Evolutionary conservation across 805 yeast genomes (phyloP), one percentile per base, ranked within the genome.

Genomic region (Ogataea sp.): DNA sequence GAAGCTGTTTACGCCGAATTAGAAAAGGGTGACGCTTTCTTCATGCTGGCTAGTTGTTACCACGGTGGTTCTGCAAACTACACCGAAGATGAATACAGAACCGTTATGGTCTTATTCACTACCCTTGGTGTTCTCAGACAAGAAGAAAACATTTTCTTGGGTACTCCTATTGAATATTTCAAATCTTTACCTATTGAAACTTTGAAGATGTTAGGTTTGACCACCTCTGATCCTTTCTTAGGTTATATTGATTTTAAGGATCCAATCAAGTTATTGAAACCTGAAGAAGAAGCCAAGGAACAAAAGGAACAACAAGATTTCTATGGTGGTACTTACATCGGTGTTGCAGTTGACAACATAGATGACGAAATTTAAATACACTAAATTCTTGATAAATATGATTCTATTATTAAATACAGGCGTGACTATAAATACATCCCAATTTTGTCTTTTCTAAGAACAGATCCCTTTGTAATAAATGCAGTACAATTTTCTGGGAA

Each of bases 61-160:
- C 64, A 60, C 45, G 62, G 55, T 17, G 64, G 56, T 8, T 46
- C 57, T 32, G 53, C 58, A 2, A 60, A 60, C 32, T 23, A 25
- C n/a, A 56, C 62, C 14, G 34, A 28, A 13, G 48, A 50, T 42
- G 50, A 54, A 40, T 46, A 44, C 29, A 48, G 64, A 39, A 51
- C 53, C 20, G 46, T 48, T 14, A 37, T 50, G 6, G 50, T 54
- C 20, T 34, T 53, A 16, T 59, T 60, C 43, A 56, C 56, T 62
- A 48, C 51, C 35, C 44, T 44, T 38, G 57, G 58, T 16, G 50
- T 48, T 26, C 44, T 43, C 21, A 53, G 52, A 41, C 64, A 55
- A 41, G 57, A 58, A 40, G 64, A 60, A 37, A 58, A 60, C 35
- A 41, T 55, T n/a, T 45, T 42, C 36, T 20, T 53, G 6, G 46